Conservation (phyloP, 2,329 filamentous ascomycete genomes). For the Diaporthe caulivora region DNA sequence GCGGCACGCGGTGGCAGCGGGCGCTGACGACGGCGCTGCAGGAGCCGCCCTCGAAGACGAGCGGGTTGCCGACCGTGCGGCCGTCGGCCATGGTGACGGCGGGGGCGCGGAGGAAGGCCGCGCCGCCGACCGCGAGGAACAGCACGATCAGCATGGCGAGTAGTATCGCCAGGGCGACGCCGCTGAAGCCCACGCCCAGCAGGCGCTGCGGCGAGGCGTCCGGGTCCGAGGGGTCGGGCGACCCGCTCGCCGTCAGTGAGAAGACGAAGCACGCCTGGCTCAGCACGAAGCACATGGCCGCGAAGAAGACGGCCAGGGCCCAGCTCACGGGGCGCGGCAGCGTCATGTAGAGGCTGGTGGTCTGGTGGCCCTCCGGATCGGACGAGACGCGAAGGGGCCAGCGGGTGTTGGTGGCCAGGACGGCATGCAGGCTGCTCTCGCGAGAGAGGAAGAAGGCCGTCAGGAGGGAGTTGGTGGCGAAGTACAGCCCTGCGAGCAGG, state of each 20-base stretch:
- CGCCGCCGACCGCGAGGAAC: constrained; percentile 49
- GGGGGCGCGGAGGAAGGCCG: constrained; percentile 56
- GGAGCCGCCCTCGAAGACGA: constrained; percentile 59
- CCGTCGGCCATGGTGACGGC: constrained; percentile 52
- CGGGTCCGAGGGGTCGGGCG: constrained; percentile 10
- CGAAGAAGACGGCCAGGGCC: constrained; percentile 58
- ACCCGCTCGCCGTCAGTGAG: constrained; percentile 36
- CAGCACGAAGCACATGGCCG: constrained; percentile 59
- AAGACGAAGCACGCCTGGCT: constrained; percentile 58
- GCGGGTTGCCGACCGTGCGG: constrained; percentile 59
- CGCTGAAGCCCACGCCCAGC: constrained; percentile 57
- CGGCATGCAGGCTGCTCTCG: constrained; percentile 60
- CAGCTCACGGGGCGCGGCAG: constrained; percentile 61
- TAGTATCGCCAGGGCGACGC: constrained; percentile 56
- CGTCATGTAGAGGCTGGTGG: constrained; percentile 62
- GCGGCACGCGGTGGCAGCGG: constrained; percentile 57
- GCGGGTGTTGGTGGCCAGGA: neutral
- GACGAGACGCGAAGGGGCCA: constrained; percentile 59
- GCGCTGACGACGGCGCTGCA: constrained; percentile 67
- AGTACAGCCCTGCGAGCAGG: constrained; percentile 61
- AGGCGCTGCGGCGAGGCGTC: constrained; percentile 38
- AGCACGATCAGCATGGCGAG: constrained; percentile 55
- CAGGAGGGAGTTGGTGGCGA: constrained; percentile 60
- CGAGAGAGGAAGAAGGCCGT: constrained; percentile 63
- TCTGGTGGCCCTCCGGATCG: constrained; percentile 58